phyloP scores from a whole-genome alignment of 2,329 filamentous ascomycete genomes.

The Diaporthe amygdali region DNA sequence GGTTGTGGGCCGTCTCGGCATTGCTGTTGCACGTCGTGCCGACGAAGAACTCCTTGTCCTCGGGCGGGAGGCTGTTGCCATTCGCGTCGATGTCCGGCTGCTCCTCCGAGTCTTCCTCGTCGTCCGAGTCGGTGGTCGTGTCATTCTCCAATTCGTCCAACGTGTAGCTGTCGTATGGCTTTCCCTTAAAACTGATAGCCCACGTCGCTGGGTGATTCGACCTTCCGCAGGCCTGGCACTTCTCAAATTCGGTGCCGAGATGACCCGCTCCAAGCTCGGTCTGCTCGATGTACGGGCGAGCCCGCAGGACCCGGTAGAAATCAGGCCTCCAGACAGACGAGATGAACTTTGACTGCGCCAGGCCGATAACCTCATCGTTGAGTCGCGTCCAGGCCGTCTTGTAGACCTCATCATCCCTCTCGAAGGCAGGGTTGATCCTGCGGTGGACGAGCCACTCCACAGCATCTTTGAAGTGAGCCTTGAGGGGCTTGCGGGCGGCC shows the following conservation, averaged over 20 bases:
- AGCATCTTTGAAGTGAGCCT: conserved; percentile 75
- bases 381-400: conserved; percentile 72
- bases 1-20: conserved; percentile 71
- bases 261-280: conserved; percentile 23
- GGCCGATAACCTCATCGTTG: conserved; percentile 71
- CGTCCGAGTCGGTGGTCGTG: conserved; percentile 40
- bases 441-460: conserved; percentile 85
- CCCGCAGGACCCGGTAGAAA: conserved; percentile 70
- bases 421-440: conserved; percentile 75
- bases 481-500: conserved; percentile 69
- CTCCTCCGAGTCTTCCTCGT: conserved; percentile 46
- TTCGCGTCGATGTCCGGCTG: conserved; percentile 45
- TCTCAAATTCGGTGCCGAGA: conserved; percentile 9
- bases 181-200: conserved; percentile 66
- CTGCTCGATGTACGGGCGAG: conserved; percentile 64
- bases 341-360: conserved; percentile 73
- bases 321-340: conserved; percentile 73
- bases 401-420: conserved; percentile 67
- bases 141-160: conserved; percentile 65
- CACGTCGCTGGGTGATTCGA: conserved; percentile 70
- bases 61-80: conserved; percentile 40
- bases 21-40: conserved; percentile 49
- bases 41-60: conserved; percentile 46
- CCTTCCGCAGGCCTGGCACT: conserved; percentile 51
- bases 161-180: conserved; percentile 68